Evolutionary conservation across 345 rosid species (phyloP), one percentile per base, ranked within the genome.

Genomic region (Arabidopsis thaliana): DNA sequence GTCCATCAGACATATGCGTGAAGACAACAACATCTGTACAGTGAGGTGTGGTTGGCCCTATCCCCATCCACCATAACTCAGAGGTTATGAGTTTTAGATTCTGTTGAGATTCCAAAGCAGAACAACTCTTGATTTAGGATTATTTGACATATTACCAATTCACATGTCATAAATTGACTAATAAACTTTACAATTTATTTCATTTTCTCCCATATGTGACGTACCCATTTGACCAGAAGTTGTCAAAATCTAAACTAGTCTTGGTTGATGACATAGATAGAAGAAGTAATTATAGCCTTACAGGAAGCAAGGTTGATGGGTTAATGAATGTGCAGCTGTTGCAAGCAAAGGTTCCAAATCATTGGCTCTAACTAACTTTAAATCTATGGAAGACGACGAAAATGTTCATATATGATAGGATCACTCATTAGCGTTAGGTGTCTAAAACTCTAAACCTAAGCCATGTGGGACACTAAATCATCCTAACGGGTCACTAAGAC

Each of bases 21-120:
- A 56, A 46, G 71, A 50, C 7, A 36, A 24, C 25, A 24, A 34
- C 58, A 69, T 62, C 32, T 44, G 52, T 46, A 52, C 25, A 44
- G 41, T 69, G 75, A 63, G 59, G 71, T 63, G 41, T 69, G 65
- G 40, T 60, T 55, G 59, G 65, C 12, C 80, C 76, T 70, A 70
- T 63, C 75, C 62, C 66, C 65, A 60, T 60, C 57, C 52, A 41
- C 66, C 60, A 33, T 55, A 55, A 62, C 65, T 76, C 60, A 41
- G 37, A 68, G 30, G 48, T 64, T 5, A 42, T 7, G 48, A 73
- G 64, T 53, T 69, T 61, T 37, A 74, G 66, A 66, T 65, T 65
- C 78, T 57, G 37, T 30, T 34, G 20, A 37, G 71, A 16, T 55
- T 62, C 65, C 49, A 62, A 20, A 62, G 50, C 70, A 52, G 24